Percentiles rank a stretch among this genome's conserved stretches.
Conservation (phyloP, 176 grass and related monocot genomes). For the Alopecurus myosuroides region DNA sequence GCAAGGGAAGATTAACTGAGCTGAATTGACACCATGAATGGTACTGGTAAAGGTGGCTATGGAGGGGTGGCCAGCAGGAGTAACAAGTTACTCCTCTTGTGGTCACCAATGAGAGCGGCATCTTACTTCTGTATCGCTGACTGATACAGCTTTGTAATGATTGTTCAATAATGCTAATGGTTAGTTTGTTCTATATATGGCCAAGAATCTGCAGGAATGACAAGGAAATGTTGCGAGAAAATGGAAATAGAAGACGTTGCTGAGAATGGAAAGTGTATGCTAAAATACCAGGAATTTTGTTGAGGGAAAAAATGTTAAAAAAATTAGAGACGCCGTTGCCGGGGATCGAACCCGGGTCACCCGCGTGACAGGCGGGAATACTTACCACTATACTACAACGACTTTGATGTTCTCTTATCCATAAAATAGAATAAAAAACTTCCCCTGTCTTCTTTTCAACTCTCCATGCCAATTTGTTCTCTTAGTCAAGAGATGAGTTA, state of each 20-base stretch:
- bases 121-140: too few species aligned
- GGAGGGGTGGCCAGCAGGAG: neutral
- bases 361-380: conserved; percentile 87
- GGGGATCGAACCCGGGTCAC: conserved; percentile 79
- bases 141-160: neutral
- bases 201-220: neutral
- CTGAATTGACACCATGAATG: neutral
- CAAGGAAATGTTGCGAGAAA: neutral
- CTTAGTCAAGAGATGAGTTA: neutral
- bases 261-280: neutral
- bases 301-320: neutral
- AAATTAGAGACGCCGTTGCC: conserved; percentile 45
- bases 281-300: neutral
- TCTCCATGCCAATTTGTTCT: neutral
- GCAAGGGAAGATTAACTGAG: conserved; percentile 21
- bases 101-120: too few species aligned
- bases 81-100: neutral
- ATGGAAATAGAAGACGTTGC: neutral
- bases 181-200: neutral
- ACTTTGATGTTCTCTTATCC: too few species aligned
- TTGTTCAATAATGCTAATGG: neutral
- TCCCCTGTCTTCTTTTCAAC: too few species aligned
- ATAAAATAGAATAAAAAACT: too few species aligned
- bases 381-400: conserved; percentile 90
- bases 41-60: neutral